Evolutionary conservation across 1,284 basidiomycete genomes (phyloP), one percentile per base, ranked within the genome.

Genomic region (Trametes pubescens): DNA sequence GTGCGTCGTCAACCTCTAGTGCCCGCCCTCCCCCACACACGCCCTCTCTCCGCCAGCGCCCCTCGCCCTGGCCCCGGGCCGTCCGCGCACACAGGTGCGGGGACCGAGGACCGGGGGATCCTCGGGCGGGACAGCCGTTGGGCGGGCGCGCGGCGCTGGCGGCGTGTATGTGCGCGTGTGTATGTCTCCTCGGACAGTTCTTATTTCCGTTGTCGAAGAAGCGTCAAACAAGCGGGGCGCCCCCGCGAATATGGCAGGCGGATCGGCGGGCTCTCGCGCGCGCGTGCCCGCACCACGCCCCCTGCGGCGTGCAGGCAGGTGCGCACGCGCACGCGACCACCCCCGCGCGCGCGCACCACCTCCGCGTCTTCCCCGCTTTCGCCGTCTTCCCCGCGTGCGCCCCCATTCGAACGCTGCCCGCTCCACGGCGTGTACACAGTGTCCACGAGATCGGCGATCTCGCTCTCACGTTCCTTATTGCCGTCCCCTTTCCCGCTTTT

Each of bases 361-460:
- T n/a, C 29, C 29, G 29, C 29, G 29, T 32, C 29, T 32, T 32
- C 22, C 18, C n/a, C 37, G 38, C 11, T 22, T 54, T 54, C 52
- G 38, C 52, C 52, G 52, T 21, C 49, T 24, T 26, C 11, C 37
- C 14, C 16, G 40, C 40, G 16, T 43, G 48, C 24, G 29, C 29
- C 29, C 29, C 29, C 29, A 32, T 32, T n/a, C 52, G 52, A 21
- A 54, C 52, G 49, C 29, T 51, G 49, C 49, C n/a, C 49, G 49
- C 49, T 51, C 49, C 49, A 40, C 52, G 21, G 13, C 38, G 52
- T 54, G 52, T 40, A 29, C 18, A 35, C 49, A 51, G 16, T 35
- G 37, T 59, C 54, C 47, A 48, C 32, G 66, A 59, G 66, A 61
- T 65, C 66, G 58, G 66, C 22, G 66, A 65, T 68, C 64, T 65